Evolutionary conservation across 352 stramenopile genomes (phyloP).

Genomic region (Blastocystis sp.): DNA sequence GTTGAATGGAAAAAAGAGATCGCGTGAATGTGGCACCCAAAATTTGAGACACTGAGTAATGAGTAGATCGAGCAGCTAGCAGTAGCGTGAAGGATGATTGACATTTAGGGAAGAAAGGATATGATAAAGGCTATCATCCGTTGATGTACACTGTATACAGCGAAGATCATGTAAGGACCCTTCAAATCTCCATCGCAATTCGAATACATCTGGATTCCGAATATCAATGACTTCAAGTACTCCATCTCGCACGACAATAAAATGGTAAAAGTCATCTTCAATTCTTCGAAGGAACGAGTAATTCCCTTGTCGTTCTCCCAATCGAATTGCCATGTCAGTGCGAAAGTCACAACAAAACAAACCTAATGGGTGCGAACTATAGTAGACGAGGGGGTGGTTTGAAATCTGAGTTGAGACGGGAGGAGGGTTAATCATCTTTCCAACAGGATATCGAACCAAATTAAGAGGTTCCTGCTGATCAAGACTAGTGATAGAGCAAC

Average conservation of each 20-base stretch:
- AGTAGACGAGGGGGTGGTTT: slow-evolving; percentile 28
- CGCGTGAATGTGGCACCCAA: neutral
- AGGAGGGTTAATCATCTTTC: neutral
- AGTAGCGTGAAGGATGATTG: neutral
- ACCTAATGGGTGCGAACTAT: slow-evolving; percentile 13
- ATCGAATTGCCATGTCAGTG: neutral
- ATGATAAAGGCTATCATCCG: neutral
- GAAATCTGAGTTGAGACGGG: neutral
- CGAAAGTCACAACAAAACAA: slow-evolving; percentile 47
- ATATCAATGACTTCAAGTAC: slow-evolving; percentile 48
- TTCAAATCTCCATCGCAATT: slow-evolving; percentile 26
- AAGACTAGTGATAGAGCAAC: slow-evolving; percentile 10
- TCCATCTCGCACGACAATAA: neutral
- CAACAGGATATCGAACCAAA: neutral
- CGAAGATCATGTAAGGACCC: neutral
- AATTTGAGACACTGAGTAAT: neutral
- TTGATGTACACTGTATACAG: neutral
- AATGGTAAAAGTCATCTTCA: neutral
- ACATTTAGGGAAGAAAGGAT: neutral
- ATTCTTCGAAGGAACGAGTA: neutral
- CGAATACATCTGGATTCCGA: slow-evolving; percentile 16
- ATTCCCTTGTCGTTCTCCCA: neutral
- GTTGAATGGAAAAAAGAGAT: neutral
- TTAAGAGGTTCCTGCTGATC: neutral
- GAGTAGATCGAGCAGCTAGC: neutral